phyloP scores from a whole-genome alignment of 768 basidiomycete species.

The Lactifluus subvellereus region DNA sequence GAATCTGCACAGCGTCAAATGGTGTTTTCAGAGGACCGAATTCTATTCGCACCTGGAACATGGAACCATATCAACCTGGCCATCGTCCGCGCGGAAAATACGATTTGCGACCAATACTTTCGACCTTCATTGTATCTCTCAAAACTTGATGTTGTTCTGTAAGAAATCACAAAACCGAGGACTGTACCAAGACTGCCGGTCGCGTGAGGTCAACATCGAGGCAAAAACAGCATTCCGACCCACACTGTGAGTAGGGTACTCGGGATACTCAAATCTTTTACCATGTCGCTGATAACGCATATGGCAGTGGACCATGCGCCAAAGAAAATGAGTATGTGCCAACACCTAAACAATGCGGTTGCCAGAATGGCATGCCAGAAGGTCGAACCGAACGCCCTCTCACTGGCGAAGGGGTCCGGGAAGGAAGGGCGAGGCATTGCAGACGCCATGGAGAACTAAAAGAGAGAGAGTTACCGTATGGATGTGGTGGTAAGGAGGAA shows the following conservation, averaged over 20 bases:
- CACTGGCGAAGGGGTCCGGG: slow-evolving; percentile 26
- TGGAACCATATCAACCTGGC: slow-evolving; percentile 65
- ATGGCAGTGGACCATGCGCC: slow-evolving; percentile 55
- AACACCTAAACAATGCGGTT: slow-evolving; percentile 50
- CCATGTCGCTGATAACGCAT: slow-evolving; percentile 45
- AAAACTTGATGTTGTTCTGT: slow-evolving; percentile 65
- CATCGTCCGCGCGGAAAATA: slow-evolving; percentile 48
- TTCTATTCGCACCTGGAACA: slow-evolving; percentile 42
- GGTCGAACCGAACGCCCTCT: slow-evolving; percentile 2
- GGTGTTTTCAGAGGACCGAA: neutral
- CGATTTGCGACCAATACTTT: slow-evolving; percentile 63
- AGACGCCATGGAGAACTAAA: neutral
- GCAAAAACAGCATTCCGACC: slow-evolving; percentile 25
- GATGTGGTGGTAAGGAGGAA: slow-evolving; percentile 1
- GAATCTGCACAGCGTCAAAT: slow-evolving; percentile 24
- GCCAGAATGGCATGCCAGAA: slow-evolving; percentile 32
- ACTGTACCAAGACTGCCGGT: slow-evolving; percentile 50
- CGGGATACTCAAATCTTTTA: slow-evolving; percentile 40
- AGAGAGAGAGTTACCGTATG: too few species aligned
- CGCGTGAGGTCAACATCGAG: slow-evolving; percentile 27
- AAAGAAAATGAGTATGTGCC: slow-evolving; percentile 64
- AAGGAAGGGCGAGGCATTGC: neutral
- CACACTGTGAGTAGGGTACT: slow-evolving; percentile 66
- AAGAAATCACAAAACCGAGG: slow-evolving; percentile 69
- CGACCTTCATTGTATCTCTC: slow-evolving; percentile 75